Percentiles rank a stretch among this genome's conserved stretches.
Evolutionary conservation across 106 monocot species (phyloP).

Genomic region (Xerophyta viscosa): DNA sequence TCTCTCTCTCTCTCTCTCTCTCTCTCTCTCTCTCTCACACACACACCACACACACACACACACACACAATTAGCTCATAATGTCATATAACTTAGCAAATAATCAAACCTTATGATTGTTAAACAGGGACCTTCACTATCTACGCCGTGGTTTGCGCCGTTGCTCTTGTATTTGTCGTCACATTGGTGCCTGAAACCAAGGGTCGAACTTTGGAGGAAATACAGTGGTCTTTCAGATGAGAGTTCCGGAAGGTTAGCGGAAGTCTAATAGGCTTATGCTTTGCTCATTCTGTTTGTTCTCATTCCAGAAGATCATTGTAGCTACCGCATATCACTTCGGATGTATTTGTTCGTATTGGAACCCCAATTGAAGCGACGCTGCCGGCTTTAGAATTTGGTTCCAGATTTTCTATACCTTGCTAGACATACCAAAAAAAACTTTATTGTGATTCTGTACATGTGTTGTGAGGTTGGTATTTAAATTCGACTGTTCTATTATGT

Average conservation of each 20-base stretch:
- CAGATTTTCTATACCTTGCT: no score
- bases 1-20: slow-evolving; percentile 13
- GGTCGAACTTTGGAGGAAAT: slow-evolving; percentile 93
- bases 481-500: no score
- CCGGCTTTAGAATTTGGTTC: no score
- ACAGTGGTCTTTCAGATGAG: slow-evolving; percentile 75
- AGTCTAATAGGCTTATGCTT: no score
- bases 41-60: background rate
- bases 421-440: no score
- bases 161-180: slow-evolving; percentile 56
- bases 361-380: no score
- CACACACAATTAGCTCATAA: background rate
- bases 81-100: background rate
- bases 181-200: slow-evolving; percentile 88
- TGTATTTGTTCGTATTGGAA: no score
- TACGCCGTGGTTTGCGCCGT: slow-evolving; percentile 47
- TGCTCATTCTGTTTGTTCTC: no score
- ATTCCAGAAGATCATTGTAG: no score
- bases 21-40: slow-evolving; percentile 1
- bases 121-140: slow-evolving; percentile 60
- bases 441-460: no score
- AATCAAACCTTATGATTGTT: background rate
- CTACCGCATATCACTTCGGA: no score
- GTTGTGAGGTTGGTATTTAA: no score
- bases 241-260: background rate